Percentiles rank a stretch among this genome's conserved stretches.
Evolutionary conservation across 805 yeast genomes (phyloP).

Genomic region (Wickerhamomyces ciferrii): DNA sequence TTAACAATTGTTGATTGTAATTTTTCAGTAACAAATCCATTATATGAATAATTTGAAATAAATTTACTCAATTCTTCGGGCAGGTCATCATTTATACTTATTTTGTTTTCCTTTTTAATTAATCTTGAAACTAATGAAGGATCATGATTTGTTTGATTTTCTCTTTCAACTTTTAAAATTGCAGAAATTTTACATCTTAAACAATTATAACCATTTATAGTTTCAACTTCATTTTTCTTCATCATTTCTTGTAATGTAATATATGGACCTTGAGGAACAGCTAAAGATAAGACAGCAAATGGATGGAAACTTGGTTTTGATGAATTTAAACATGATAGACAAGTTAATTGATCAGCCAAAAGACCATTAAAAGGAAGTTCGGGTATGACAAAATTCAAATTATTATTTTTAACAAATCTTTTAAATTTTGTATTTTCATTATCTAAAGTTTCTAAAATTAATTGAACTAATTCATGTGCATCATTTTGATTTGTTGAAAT

Average conservation of each 20-base stretch:
- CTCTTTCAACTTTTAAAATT: constrained; percentile 30
- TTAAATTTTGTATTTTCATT: constrained; percentile 49
- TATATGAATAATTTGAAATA: constrained; percentile 39
- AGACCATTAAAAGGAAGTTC: constrained; percentile 72
- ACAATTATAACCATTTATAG: constrained; percentile 79
- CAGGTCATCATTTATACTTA: constrained; percentile 61
- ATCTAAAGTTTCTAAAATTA: constrained; percentile 72
- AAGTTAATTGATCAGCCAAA: constrained; percentile 59
- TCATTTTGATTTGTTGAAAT: constrained; percentile 86
- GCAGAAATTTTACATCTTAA: constrained; percentile 54
- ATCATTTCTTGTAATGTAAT: constrained; percentile 51
- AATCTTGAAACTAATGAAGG: constrained; percentile 28
- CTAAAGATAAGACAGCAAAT: constrained; percentile 67
- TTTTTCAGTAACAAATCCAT: constrained; percentile 36
- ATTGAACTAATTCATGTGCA: constrained; percentile 87
- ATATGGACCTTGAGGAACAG: constrained; percentile 52
- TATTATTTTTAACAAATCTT: constrained; percentile 22
- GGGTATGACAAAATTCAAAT: constrained; percentile 34
- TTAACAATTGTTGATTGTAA: constrained; percentile 66
- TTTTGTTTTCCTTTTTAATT: constrained; percentile 28
- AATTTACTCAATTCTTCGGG: constrained; percentile 42
- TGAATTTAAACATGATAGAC: constrained; percentile 58
- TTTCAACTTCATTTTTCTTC: constrained; percentile 52
- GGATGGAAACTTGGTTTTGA: constrained; percentile 56
- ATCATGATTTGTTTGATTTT: constrained; percentile 24